A percentile compares a stretch with the other conserved stretches of the same genome.
phyloP scores from a whole-genome alignment of 257 asterid genomes.

The Solanum bulbocastanum region DNA sequence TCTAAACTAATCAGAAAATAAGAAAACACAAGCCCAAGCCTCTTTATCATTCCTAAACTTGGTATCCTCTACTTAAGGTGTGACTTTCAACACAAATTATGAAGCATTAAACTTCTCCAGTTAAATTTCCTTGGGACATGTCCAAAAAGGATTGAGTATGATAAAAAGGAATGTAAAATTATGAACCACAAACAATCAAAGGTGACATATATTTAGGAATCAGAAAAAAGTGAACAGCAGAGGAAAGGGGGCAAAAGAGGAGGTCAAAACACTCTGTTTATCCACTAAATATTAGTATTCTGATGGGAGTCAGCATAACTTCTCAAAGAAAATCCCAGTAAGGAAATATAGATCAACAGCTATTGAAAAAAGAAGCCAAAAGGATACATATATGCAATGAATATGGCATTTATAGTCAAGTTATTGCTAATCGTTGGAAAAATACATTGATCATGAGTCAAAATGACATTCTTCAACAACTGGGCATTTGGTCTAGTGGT shows the following conservation, averaged over 20 bases:
- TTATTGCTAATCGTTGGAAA: not conserved
- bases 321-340: not conserved
- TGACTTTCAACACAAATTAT: not conserved
- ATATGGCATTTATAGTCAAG: not conserved
- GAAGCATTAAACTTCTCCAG: not conserved
- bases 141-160: not conserved
- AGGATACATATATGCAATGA: not conserved
- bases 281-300: not conserved
- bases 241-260: not conserved
- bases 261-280: not conserved
- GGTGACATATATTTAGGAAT: not conserved
- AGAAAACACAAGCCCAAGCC: not conserved
- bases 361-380: not conserved
- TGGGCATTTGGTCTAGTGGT: conserved; percentile 88
- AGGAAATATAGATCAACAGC: not conserved
- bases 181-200: not conserved
- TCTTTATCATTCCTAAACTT: not conserved
- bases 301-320: not conserved
- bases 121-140: not conserved
- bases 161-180: not conserved
- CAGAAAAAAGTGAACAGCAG: not conserved
- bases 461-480: not conserved
- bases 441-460: not conserved
- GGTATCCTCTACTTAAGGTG: not conserved
- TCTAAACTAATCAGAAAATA: not conserved